Evolutionary conservation across 2,329 filamentous ascomycete species (phyloP).

Genomic region (Cladosporium austrohemisphaericum): DNA sequence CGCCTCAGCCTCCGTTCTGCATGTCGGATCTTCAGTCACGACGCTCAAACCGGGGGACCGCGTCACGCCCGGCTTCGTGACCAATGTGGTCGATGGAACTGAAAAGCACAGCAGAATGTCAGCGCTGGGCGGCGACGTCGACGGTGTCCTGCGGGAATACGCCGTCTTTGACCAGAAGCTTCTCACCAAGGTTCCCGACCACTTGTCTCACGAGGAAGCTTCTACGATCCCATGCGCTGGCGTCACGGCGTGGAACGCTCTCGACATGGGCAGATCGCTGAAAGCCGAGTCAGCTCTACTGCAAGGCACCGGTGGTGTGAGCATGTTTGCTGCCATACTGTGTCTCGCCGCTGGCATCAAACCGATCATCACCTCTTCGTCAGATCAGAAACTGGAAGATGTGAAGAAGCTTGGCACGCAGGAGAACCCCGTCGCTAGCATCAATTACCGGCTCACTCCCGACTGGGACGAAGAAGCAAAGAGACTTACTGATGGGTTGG

Average conservation of each 20-base stretch:
- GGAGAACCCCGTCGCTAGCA: conserved; percentile 40
- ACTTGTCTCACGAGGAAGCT: conserved; percentile 38
- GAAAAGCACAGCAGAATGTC: conserved; percentile 39
- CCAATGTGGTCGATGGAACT: conserved; percentile 39
- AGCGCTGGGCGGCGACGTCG: conserved; percentile 44
- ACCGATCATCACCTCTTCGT: conserved; percentile 47
- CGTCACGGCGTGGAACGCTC: conserved; percentile 42
- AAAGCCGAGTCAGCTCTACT: conserved; percentile 40
- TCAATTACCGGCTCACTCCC: conserved; percentile 56
- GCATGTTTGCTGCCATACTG: conserved; percentile 30
- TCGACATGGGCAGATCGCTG: conserved; percentile 27
- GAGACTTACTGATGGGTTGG: conserved; percentile 36
- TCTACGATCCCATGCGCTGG: conserved; percentile 43
- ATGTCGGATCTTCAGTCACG: conserved; percentile 20
- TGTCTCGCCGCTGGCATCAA: conserved; percentile 29
- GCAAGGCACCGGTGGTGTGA: conserved; percentile 34
- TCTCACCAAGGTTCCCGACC: conserved; percentile 35
- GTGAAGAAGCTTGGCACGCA: conserved; percentile 56
- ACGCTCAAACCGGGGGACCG: conserved; percentile 21
- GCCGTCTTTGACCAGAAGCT: conserved; percentile 40
- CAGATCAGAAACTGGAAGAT: conserved; percentile 49
- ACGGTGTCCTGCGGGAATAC: conserved; percentile 42
- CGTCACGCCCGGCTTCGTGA: conserved; percentile 36
- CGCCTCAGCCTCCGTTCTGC: conserved; percentile 30
- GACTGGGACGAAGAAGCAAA: conserved; percentile 58